Percentiles rank a stretch among this genome's conserved stretches.
These are phyloP conservation scores for Aspergillus novofumigatus DNA, from an alignment of 2,329 filamentous ascomycete genomes.

Conservation along the genomic window DNA sequence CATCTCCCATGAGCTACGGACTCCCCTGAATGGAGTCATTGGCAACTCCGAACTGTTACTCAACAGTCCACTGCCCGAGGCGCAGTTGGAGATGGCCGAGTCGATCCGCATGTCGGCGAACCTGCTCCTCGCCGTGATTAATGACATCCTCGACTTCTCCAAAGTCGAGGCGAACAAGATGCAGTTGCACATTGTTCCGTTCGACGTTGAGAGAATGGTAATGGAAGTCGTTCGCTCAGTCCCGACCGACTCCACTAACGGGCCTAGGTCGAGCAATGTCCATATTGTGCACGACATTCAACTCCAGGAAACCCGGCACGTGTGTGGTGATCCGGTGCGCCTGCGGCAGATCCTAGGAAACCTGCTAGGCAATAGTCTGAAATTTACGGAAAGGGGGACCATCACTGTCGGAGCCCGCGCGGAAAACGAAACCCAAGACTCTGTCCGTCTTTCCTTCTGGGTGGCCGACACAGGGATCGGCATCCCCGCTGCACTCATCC, in stretches of 20 bases:
- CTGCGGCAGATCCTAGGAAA: conserved; percentile 76
- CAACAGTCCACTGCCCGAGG: conserved; percentile 50
- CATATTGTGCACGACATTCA: conserved; percentile 18
- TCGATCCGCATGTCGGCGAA: conserved; percentile 65
- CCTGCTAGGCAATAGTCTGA: conserved; percentile 86
- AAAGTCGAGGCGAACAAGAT: conserved; percentile 84
- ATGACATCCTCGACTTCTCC: conserved; percentile 86
- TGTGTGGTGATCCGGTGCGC: conserved; percentile 73
- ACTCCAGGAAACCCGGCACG: no score
- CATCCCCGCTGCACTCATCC: conserved; percentile 70
- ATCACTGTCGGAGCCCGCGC: conserved; percentile 77
- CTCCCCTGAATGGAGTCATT: conserved; percentile 89
- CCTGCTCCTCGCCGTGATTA: conserved; percentile 79
- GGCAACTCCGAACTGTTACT: conserved; percentile 65
- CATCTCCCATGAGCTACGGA: conserved; percentile 83
- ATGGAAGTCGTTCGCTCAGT: conserved; percentile 60
- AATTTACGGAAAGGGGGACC: conserved; percentile 83
- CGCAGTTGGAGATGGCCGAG: conserved; percentile 60
- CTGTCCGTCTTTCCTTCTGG: conserved; percentile 74
- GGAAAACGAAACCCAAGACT: conserved; percentile 65
- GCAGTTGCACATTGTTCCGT: conserved; percentile 79
- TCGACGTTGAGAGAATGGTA: conserved; percentile 67
- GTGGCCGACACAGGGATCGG: conserved; percentile 89
- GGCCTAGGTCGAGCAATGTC: conserved; percentile 52
- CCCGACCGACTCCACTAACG: conserved; percentile 60